These are phyloP conservation scores for Penicillium canescens DNA, from an alignment of 495 filamentous ascomycete genomes.

Conservation along the genomic window DNA sequence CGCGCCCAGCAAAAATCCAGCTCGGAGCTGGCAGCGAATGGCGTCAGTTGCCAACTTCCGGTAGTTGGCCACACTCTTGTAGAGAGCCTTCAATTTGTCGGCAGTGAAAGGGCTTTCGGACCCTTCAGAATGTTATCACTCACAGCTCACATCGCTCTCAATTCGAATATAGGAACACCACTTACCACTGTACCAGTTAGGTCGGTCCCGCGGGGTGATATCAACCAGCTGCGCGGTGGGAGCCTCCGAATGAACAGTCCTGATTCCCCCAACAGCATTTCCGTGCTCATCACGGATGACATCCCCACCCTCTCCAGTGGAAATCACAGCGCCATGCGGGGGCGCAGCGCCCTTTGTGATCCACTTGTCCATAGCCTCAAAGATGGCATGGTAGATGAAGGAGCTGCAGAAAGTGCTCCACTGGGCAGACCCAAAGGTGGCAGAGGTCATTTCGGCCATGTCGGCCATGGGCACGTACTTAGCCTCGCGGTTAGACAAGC, in stretches of 20 bases:
- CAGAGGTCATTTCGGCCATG: not conserved
- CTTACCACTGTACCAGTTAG: conserved; percentile 11
- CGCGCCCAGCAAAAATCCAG: conserved; percentile 6
- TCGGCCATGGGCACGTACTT: conserved; percentile 4
- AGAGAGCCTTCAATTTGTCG: not conserved
- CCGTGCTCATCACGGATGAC: conserved; percentile 1
- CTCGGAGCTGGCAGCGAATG: not conserved
- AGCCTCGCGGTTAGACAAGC: conserved; percentile 12
- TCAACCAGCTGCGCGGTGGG: conserved; percentile 2
- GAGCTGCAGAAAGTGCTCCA: conserved; percentile 12
- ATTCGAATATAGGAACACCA: not conserved
- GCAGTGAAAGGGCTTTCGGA: not conserved
- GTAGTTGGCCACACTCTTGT: not conserved
- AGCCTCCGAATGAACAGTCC: conserved; percentile 14
- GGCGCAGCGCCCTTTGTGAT: not conserved
- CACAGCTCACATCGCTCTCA: not conserved
- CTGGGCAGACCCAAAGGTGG: not conserved
- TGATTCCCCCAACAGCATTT: conserved; percentile 7
- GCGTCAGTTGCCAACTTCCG: conserved; percentile 2
- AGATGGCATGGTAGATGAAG: conserved; percentile 10
- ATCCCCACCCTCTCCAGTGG: not conserved
- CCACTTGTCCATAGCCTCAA: conserved; percentile 14
- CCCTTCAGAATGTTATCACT: not conserved
- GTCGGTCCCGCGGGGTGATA: not conserved
- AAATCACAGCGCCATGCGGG: not conserved